Evolutionary conservation across 208 protist genomes (phyloP).

Genomic region (Wallacemonas sp.): DNA sequence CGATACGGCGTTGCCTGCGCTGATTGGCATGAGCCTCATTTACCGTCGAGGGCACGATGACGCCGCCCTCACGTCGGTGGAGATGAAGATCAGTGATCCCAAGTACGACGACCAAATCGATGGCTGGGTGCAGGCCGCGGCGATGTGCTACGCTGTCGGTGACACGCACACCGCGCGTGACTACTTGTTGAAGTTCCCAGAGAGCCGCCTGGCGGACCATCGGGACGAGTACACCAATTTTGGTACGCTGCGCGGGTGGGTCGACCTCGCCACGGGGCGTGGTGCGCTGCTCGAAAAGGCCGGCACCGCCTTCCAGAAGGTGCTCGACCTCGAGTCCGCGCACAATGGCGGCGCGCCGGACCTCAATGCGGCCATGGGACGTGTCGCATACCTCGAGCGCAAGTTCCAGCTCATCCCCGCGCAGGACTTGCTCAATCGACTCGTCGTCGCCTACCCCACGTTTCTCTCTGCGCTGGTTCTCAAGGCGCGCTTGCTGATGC

Average conservation of each 20-base stretch:
- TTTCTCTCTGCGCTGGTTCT: conserved; percentile 71
- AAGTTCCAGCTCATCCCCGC: conserved; percentile 79
- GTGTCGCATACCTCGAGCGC: conserved; percentile 81
- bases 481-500: conserved; percentile 87
- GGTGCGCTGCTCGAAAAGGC: conserved; percentile 86
- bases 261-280: conserved; percentile 84
- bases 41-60: conserved; percentile 76
- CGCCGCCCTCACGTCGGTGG: conserved; percentile 50
- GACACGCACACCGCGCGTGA: conserved; percentile 72
- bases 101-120: conserved; percentile 38
- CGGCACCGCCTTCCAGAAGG: conserved; percentile 65
- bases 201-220: conserved; percentile 42
- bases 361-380: conserved; percentile 82
- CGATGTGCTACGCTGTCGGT: conserved; percentile 65
- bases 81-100: conserved; percentile 50
- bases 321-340: conserved; percentile 54
- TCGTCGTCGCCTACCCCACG: conserved; percentile 70
- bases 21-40: conserved; percentile 76
- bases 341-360: conserved; percentile 42
- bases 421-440: conserved; percentile 83
- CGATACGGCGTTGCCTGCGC: conserved; percentile 60
- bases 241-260: conserved; percentile 74
- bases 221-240: conserved; percentile 86
- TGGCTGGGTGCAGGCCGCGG: conserved; percentile 67
- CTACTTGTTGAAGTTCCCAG: conserved; percentile 51